Evolutionary conservation across 2,329 filamentous ascomycete species (phyloP), one percentile per base, ranked within the genome.

Genomic region (Clonostachys rosea): DNA sequence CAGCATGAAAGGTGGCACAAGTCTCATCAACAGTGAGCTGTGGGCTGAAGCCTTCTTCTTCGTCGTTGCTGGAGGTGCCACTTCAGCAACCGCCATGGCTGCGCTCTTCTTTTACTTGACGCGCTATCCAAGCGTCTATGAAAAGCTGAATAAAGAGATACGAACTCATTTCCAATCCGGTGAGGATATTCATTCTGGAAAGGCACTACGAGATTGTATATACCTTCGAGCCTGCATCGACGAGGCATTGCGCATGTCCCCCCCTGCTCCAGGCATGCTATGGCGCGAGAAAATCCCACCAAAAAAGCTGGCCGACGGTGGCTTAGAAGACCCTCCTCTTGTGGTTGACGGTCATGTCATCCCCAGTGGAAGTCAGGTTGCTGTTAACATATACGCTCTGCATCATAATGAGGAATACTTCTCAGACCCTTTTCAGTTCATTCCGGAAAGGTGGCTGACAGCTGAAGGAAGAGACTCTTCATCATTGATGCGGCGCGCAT

Each of bases 191-290:
- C 14, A 14, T 17, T 17, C 54, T 7, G 60, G 65, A 1, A 46
- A 61, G 1, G 55, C 51, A 7, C 53, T 74, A 0, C 63, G 57
- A 34, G 48, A 49, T 2, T 67, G 67, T 34, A 42, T 35, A 1
- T 75, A 69, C 46, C 60, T 76, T 2, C 58, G 60, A 13, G 72
- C 71, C 5, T 69, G 67, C 43, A 60, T 76, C 30, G 68, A 59
- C 36, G 53, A 59, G 43, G 45, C 56, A 9, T 52, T 58, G 3
- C 53, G 55, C 16, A 45, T 56, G 44, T 56, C 50, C 3, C 52
- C 49, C 4, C 56, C 51, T 4, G 47, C 40, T 2, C 40, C 43
- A 39, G 45, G 40, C 2, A 37, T 50, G 3, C 44, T 54, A 1
- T 52, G 49, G 53, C 53, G 56, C 14, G 45, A 55, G 20, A 40